Evolutionary conservation across 176 grass and related monocot species (phyloP), one percentile per base, ranked within the genome.

Genomic region (Thalia dealbata): DNA sequence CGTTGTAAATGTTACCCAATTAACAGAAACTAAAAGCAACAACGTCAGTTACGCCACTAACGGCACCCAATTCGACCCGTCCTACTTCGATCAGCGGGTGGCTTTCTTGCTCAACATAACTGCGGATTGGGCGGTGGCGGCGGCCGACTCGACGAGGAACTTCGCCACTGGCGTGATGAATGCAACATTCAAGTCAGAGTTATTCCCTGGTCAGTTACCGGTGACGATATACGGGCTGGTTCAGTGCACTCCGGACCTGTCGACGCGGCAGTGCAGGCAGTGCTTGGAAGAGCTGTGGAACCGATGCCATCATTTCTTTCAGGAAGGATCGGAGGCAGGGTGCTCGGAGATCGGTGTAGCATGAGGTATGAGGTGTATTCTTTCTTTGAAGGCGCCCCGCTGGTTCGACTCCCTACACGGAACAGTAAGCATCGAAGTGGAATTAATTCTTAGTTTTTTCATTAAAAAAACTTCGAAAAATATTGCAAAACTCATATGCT

Each of bases 221-320:
- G 11, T 52, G 43, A 10, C 71, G 11, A 45, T 89, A 18, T 78
- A 71, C 72, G 76, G 75, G 16, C 2, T 76, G 29, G 58, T 63
- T 30, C 86, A 89, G 67, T 91, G 88, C 71, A 73, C 73, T 21
- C 81, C 84, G 21, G 75, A 79, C 25, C 3, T 91, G 60, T 42
- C 48, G 0, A 50, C 32, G 6, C 3, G 6, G 1, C 32, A 74
- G 48, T 91, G 88, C 75, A 9, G 26, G 1, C 38, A 41, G 1
- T 91, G 88, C 70, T 77, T 86, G 10, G 38, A 78, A 35, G 30
- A 24, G 27, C 61, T 76, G 8, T 76, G 22, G 26, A 10, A 21
- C 23, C 19, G 73, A 35, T 51, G 12, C 48, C 46, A 10, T 14
- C 16, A 0, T 64, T 1, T 19, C 71, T 79, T 25, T 58, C 7